phyloP scores from a whole-genome alignment of 75 land plant genomes.

The Pseudotsuga menziesii region DNA sequence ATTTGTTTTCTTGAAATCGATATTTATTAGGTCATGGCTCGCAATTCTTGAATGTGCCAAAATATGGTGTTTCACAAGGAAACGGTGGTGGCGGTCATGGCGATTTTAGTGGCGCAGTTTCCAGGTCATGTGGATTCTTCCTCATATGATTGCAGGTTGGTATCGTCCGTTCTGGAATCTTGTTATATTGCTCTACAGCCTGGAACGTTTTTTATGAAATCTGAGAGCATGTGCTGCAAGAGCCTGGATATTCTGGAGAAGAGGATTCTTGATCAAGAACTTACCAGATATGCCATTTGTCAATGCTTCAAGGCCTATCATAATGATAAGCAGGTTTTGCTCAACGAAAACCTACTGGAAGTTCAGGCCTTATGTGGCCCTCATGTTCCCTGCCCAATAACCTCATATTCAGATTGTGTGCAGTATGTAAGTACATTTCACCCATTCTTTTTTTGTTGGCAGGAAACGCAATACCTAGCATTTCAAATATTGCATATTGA shows the following conservation, averaged over 20 bases:
- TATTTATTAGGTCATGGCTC: too few relatives aligned
- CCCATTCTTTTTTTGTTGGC: too few relatives aligned
- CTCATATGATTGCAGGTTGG: not conserved
- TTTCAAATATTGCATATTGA: too few relatives aligned
- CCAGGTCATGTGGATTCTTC: not conserved
- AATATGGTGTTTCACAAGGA: too few relatives aligned
- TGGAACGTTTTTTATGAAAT: not conserved
- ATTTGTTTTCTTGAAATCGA: too few relatives aligned
- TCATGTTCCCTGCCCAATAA: not conserved
- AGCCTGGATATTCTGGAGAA: not conserved
- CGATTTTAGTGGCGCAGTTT: not conserved
- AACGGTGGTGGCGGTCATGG: not conserved
- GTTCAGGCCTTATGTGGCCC: not conserved
- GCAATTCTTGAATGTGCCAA: too few relatives aligned
- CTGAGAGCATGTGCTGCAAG: conserved; percentile 7
- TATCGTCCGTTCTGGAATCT: not conserved
- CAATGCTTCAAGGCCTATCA: not conserved
- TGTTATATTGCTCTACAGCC: not conserved
- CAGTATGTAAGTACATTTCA: not conserved
- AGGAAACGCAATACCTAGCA: too few relatives aligned
- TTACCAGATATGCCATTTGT: not conserved
- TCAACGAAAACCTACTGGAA: conserved; percentile 5
- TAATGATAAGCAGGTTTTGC: not conserved
- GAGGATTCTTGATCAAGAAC: not conserved
- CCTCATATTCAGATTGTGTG: not conserved